These are phyloP conservation scores for Heterobasidion parviporum DNA, from an alignment of 1,284 basidiomycete genomes.

Conservation along the genomic window DNA sequence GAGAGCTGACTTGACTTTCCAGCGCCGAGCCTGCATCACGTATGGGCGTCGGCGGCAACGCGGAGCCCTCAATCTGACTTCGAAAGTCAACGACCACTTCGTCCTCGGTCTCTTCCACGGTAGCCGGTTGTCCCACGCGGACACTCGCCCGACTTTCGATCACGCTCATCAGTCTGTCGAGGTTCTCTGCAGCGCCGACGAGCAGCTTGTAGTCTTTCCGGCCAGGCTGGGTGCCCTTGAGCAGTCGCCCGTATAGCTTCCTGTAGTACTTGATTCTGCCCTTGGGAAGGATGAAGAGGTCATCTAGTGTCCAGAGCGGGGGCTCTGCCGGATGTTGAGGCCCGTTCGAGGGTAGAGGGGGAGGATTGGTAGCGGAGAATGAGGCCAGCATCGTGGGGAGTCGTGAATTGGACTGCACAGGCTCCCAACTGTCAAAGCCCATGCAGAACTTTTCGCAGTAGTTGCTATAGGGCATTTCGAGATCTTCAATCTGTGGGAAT, in stretches of 20 bases:
- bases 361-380: slow-evolving; percentile 61
- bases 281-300: slow-evolving; percentile 82
- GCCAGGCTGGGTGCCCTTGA: slow-evolving; percentile 86
- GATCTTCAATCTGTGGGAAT: slow-evolving; percentile 70
- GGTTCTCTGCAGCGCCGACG: slow-evolving; percentile 70
- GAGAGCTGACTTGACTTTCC: slow-evolving; percentile 39
- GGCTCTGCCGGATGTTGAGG: slow-evolving; percentile 28
- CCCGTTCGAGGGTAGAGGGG: slow-evolving; percentile 36
- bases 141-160: slow-evolving; percentile 53
- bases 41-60: slow-evolving; percentile 6
- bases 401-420: slow-evolving; percentile 68
- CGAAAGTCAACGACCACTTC: slow-evolving; percentile 49
- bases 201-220: slow-evolving; percentile 84
- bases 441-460: slow-evolving; percentile 70
- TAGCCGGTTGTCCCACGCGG: slow-evolving; percentile 19
- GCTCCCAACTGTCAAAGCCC: slow-evolving; percentile 81
- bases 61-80: slow-evolving; percentile 21
- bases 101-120: slow-evolving; percentile 31
- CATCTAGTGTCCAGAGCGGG: slow-evolving; percentile 77
- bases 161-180: slow-evolving; percentile 67
- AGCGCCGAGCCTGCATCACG: slow-evolving; percentile 20
- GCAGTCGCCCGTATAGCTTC: slow-evolving; percentile 80
- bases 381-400: slow-evolving; percentile 62
- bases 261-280: slow-evolving; percentile 86
- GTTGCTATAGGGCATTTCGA: slow-evolving; percentile 79